phyloP scores from a whole-genome alignment of 1,139 yeast genomes.

The Fermentozyma sake region DNA sequence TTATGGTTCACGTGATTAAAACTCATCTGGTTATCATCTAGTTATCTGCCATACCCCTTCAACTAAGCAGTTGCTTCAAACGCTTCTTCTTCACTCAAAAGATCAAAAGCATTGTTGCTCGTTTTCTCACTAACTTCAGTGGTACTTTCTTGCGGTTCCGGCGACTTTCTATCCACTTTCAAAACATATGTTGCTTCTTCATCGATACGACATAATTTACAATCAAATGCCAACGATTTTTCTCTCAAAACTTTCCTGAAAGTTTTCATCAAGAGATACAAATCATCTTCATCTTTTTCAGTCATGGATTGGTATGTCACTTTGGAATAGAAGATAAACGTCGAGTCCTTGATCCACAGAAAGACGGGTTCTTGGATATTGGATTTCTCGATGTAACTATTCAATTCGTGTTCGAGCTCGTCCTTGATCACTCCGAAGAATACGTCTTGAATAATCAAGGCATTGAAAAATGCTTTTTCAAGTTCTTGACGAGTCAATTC shows the following conservation, averaged over 20 bases:
- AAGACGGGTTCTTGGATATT: conserved; percentile 19
- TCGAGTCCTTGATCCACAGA: conserved; percentile 38
- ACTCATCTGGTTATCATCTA: neutral
- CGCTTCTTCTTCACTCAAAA: conserved; percentile 4
- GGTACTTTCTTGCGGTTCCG: no score
- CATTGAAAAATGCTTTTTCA: conserved; percentile 35
- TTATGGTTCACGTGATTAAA: neutral
- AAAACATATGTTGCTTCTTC: conserved; percentile 27
- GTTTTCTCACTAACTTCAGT: neutral
- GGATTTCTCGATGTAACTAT: conserved; percentile 16
- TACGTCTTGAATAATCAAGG: conserved; percentile 50
- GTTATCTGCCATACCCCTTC: neutral
- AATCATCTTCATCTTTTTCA: conserved; percentile 27
- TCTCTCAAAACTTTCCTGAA: conserved; percentile 30
- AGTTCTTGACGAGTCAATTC: conserved; percentile 18
- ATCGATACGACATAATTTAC: conserved; percentile 42
- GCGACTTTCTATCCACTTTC: conserved; percentile 22
- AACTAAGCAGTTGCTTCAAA: conserved; percentile 1
- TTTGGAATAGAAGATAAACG: conserved; percentile 40
- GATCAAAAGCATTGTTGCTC: conserved; percentile 8
- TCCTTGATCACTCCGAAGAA: conserved; percentile 50
- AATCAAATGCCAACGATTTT: conserved; percentile 45
- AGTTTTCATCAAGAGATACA: conserved; percentile 27
- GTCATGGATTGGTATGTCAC: conserved; percentile 17
- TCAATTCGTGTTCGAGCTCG: conserved; percentile 35